These are phyloP conservation scores for Micractinium conductrix DNA, from an alignment of 139 green algal species.

Conservation along the genomic window DNA sequence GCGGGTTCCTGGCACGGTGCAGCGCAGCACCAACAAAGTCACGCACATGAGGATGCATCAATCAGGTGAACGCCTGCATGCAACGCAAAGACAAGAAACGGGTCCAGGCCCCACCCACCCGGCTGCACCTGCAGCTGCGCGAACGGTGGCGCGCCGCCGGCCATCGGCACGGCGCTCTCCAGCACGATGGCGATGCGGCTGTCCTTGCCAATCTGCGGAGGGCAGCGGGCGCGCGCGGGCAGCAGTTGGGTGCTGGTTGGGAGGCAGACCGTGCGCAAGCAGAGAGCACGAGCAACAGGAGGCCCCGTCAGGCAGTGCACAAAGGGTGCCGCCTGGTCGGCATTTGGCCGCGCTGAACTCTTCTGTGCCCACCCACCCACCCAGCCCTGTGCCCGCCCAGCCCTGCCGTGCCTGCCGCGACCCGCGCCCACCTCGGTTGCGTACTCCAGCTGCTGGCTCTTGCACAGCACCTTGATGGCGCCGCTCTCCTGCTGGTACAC, in stretches of 20 bases:
- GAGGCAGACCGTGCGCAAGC: neutral
- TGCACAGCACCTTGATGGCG: conserved; percentile 10
- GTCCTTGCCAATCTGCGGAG: conserved; percentile 23
- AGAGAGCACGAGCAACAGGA: too few relatives aligned
- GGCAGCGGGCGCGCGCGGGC: too few relatives aligned
- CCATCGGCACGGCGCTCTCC: conserved; percentile 2
- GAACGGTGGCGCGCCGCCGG: conserved; percentile 29
- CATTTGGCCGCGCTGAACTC: too few relatives aligned
- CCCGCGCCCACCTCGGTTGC: conserved; percentile 2
- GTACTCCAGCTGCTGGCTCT: conserved; percentile 9
- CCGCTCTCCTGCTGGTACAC: neutral
- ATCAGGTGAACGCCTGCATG: too few relatives aligned
- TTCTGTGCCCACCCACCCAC: too few relatives aligned
- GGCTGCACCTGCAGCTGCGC: conserved; percentile 28
- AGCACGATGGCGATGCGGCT: conserved; percentile 30
- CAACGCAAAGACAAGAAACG: too few relatives aligned
- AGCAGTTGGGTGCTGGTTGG: neutral
- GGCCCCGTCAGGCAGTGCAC: too few relatives aligned
- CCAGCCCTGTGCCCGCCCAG: too few relatives aligned
- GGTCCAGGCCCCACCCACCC: neutral
- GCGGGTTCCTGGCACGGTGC: neutral
- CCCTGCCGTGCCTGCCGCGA: too few relatives aligned
- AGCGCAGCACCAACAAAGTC: too few relatives aligned
- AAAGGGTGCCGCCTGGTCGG: too few relatives aligned
- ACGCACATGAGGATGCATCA: too few relatives aligned